Evolutionary conservation across 1,139 yeast genomes (phyloP).

Genomic region (Suhomyces coccinellae): DNA sequence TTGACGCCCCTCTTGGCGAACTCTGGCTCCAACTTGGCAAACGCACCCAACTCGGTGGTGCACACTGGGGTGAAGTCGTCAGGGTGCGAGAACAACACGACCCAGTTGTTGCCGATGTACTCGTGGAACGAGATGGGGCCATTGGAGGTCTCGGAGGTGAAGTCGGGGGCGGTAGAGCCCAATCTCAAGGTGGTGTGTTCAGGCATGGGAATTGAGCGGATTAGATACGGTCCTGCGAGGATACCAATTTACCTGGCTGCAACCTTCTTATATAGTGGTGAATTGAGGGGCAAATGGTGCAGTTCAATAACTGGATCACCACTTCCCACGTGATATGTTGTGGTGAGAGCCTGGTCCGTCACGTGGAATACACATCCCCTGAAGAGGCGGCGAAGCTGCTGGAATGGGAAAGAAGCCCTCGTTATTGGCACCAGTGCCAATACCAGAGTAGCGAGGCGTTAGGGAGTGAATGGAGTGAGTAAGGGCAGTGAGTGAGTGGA

Average conservation of each 20-base stretch:
- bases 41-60: slow-evolving; percentile 92
- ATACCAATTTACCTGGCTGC: not conserved
- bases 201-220: slow-evolving; percentile 5
- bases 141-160: slow-evolving; percentile 71
- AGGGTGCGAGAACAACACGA: slow-evolving; percentile 85
- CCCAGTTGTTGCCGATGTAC: slow-evolving; percentile 80
- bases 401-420: too few species aligned
- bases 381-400: too few species aligned
- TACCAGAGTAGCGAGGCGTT: too few species aligned
- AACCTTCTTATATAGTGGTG: slow-evolving; percentile 7
- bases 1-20: slow-evolving; percentile 78
- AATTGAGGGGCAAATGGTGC: not conserved
- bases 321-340: slow-evolving; percentile 13
- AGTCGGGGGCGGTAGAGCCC: slow-evolving; percentile 79
- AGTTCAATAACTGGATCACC: slow-evolving; percentile 8
- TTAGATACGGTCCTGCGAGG: not conserved
- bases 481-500: too few species aligned
- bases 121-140: slow-evolving; percentile 83
- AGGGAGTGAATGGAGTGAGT: too few species aligned
- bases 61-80: slow-evolving; percentile 95
- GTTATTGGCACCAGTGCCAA: too few species aligned
- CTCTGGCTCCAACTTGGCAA: slow-evolving; percentile 80
- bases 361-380: not conserved
- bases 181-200: slow-evolving; percentile 19
- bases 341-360: slow-evolving; percentile 1